Base-by-base conservation (phyloP, 1,284 basidiomycete species). In the Naganishia cerealis region DNA sequence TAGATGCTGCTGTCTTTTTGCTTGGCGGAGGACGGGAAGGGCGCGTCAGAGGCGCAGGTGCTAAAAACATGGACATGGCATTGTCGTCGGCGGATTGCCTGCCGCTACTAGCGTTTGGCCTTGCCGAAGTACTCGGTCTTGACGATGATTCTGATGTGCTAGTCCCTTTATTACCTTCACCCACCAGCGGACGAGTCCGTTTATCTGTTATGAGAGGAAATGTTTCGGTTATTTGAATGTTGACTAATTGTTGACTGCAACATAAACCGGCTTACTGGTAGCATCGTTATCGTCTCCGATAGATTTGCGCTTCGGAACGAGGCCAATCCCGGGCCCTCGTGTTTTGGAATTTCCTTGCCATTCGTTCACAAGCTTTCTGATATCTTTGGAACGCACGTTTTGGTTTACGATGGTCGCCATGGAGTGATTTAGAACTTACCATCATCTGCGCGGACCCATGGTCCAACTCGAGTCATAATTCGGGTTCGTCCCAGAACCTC, bases 391-490 rank as follows among this genome's bases (percentile, higher is more conserved):
- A 18, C 21, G 13, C 42, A 24, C 24, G 21, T 18, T 26, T 54
- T n/a, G 18, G n/a, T 12, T 5, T 1, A 33, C 13, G 8, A 24
- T 16, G 7, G 4, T 42, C 39, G 33, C 3, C n/a, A n/a, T 26
- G 21, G 12, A 3, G 24, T 8, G 42, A n/a, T 8, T n/a, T 10
- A 24, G 13, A 50, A 24, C 61, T 53, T 52, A 63, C 61, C 61
- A 40, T 63, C 48, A 29, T 63, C 61, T 13, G 16, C 24, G 18
- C 61, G 61, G 26, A 9, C 13, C 61, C 61, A 63, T 33, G 39
- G 38, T 24, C 39, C 13, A 26, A 63, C 12, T 24, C 50, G 61
- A 5, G 5, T 24, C 24, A 6, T 40, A 5, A 63, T 26, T 26
- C 26, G 42, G 8, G 61, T 63, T 3, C 21, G 39, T 2, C 21